Conservation (phyloP, 2,329 filamentous ascomycete species). For the Ascochyta lentis region DNA sequence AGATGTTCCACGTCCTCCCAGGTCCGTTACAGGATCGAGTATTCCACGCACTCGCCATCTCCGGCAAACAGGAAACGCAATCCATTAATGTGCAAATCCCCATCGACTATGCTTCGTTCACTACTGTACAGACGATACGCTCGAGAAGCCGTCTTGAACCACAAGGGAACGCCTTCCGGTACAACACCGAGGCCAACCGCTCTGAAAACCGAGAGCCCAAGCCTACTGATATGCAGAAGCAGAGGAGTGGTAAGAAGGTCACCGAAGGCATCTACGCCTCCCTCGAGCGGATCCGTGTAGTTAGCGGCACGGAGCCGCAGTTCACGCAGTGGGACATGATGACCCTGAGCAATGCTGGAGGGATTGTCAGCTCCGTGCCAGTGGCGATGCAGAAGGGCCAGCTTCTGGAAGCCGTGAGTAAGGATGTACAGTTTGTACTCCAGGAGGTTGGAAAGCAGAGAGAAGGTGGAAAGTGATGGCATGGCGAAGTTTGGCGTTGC, state of each 20-base stretch:
- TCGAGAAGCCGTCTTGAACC: constrained; percentile 24
- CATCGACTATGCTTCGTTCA: constrained; percentile 59
- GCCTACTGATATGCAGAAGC: constrained; percentile 31
- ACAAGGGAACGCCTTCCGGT: constrained; percentile 13
- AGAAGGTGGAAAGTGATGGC: background rate
- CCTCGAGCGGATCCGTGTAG: constrained; percentile 58
- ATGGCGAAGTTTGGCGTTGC: background rate
- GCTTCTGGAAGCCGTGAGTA: constrained; percentile 15
- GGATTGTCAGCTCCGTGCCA: constrained; percentile 61
- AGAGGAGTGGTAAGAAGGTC: constrained; percentile 54
- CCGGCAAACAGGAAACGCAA: constrained; percentile 54
- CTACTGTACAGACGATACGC: constrained; percentile 15
- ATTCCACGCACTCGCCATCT: constrained; percentile 71
- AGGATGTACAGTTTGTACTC: constrained; percentile 56
- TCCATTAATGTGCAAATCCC: constrained; percentile 54
- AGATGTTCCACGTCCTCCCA: constrained; percentile 70
- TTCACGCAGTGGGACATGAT: constrained; percentile 75
- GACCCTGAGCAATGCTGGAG: constrained; percentile 74
- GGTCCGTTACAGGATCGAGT: constrained; percentile 67
- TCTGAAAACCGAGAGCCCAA: constrained; percentile 8
- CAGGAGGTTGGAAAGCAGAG: constrained; percentile 14
- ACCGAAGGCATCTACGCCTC: constrained; percentile 69
- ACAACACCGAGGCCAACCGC: constrained; percentile 13
- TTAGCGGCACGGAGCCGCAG: constrained; percentile 7
- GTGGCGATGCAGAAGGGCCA: constrained; percentile 66